Base-by-base conservation (phyloP, 805 yeast species). In the Yarrowia phangngaensis region DNA sequence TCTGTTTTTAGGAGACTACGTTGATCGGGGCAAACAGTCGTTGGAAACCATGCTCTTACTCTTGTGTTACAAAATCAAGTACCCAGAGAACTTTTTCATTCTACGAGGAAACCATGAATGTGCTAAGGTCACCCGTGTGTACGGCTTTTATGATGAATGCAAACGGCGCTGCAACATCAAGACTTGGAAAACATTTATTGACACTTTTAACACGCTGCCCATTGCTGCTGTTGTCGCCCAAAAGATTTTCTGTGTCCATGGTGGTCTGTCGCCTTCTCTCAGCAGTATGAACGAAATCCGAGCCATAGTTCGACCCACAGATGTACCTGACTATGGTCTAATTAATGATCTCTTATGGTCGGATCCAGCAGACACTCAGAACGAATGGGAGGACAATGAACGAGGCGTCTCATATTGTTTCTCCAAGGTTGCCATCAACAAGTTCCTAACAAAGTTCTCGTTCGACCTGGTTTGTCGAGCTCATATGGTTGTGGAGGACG, bases 141-240 rank as follows among this genome's bases (percentile, higher is more conserved):
- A 92, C 66, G 98, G 98, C 2, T 92, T 92, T 62, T 92, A 88
- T 64, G 98, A 92, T 67, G 98, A 92, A 68, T 92, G 98, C 71
- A 92, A 92, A 64, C 78, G 98, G 60, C 74, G 98, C 53, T 79
- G 95, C 59, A 85, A 83, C 60, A 78, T 89, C 59, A 92, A 90
- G 63, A 84, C 89, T 1, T 92, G 98, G 98, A 88, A 89, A 63
- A 68, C 78, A 20, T 92, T 92, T 61, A 79, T 92, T 57, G 98
- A 92, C 69, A 88, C 95, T 1, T 92, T 92, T 71, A 92, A 92
- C 64, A 84, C 96, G 0, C 71, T 92, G 55, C 98, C 98, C 8
- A 81, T 92, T 50, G 95, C 97, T 2, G 97, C 97, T 2, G 80
- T 87, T 24, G 95, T 92, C 26, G 96, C 95, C 1, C 89, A 90